These are phyloP conservation scores for Cryptococcus sp. DNA, from an alignment of 1,284 basidiomycete genomes.

Conservation along the genomic window DNA sequence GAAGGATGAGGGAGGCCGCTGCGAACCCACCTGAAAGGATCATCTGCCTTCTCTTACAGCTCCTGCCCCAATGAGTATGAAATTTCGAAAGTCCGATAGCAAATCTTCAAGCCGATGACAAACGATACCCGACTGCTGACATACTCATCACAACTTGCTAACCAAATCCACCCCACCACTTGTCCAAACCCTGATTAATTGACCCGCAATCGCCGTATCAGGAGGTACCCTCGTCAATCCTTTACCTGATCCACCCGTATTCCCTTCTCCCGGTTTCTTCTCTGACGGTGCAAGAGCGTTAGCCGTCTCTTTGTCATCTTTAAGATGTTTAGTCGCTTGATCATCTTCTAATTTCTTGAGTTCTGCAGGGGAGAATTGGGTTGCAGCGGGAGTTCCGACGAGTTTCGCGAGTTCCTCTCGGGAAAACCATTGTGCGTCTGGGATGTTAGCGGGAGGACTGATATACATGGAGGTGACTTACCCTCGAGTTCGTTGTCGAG, in stretches of 20 bases:
- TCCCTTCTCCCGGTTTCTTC: slow-evolving; percentile 25
- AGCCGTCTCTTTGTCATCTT: slow-evolving; percentile 30
- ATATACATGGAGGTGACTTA: slow-evolving; percentile 43
- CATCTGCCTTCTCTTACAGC: too few relatives aligned
- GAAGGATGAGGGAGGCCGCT: too few relatives aligned
- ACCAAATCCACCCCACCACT: slow-evolving; percentile 47
- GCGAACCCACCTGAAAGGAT: too few relatives aligned
- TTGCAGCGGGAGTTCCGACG: slow-evolving; percentile 58
- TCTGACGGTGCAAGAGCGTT: slow-evolving; percentile 40
- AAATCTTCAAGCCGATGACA: too few relatives aligned
- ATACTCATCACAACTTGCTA: slow-evolving; percentile 20
- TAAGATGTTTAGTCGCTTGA: slow-evolving; percentile 3
- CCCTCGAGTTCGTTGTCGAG: slow-evolving; percentile 95
- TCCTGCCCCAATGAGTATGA: too few relatives aligned
- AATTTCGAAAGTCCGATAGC: too few relatives aligned
- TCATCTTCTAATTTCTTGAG: slow-evolving; percentile 57
- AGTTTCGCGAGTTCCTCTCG: slow-evolving; percentile 62
- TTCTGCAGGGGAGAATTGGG: slow-evolving; percentile 57
- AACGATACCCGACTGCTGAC: too few relatives aligned
- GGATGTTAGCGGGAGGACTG: neutral
- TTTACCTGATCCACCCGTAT: slow-evolving; percentile 35
- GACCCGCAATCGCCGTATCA: slow-evolving; percentile 64
- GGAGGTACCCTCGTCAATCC: slow-evolving; percentile 64
- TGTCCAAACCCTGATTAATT: slow-evolving; percentile 65
- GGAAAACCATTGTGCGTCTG: slow-evolving; percentile 85